Conservation (phyloP, 2,329 filamentous ascomycete species). For the Cadophora luteo-olivacea region DNA sequence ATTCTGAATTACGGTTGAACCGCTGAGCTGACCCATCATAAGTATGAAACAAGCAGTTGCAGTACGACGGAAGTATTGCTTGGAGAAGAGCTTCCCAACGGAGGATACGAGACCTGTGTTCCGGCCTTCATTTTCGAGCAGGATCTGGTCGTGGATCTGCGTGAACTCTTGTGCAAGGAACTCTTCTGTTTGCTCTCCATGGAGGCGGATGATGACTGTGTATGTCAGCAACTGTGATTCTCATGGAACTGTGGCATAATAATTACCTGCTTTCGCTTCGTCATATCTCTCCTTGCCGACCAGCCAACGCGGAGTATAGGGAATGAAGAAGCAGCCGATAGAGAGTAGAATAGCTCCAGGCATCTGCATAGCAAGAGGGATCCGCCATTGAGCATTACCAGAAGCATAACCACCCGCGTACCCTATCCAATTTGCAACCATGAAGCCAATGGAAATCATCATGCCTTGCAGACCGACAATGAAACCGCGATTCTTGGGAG, state of each 20-base stretch:
- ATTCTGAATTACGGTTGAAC: conserved; percentile 48
- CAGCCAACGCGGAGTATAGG: conserved; percentile 32
- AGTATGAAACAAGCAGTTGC: conserved; percentile 45
- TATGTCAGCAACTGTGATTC: not conserved
- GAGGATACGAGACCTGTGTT: conserved; percentile 33
- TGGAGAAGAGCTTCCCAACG: conserved; percentile 38
- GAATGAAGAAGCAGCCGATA: conserved; percentile 21
- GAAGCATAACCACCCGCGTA: conserved; percentile 34
- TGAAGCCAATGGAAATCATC: conserved; percentile 38
- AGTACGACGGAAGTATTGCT: conserved; percentile 43
- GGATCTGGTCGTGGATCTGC: conserved; percentile 44
- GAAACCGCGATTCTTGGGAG: conserved; percentile 30
- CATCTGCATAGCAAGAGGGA: conserved; percentile 40
- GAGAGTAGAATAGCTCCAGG: conserved; percentile 36
- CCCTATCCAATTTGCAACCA: conserved; percentile 37
- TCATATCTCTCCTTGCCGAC: conserved; percentile 20
- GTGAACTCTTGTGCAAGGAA: conserved; percentile 40
- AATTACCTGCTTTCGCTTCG: conserved; percentile 3
- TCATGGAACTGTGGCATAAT: not conserved
- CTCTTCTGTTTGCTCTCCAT: conserved; percentile 36
- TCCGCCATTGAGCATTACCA: conserved; percentile 37
- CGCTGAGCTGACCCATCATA: conserved; percentile 46
- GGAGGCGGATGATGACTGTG: conserved; percentile 32
- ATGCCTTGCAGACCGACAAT: conserved; percentile 39
- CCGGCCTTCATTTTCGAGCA: conserved; percentile 38